Evolutionary conservation across 306 rosid species (phyloP).

Genomic region (Hylodesmum podocarpum): DNA sequence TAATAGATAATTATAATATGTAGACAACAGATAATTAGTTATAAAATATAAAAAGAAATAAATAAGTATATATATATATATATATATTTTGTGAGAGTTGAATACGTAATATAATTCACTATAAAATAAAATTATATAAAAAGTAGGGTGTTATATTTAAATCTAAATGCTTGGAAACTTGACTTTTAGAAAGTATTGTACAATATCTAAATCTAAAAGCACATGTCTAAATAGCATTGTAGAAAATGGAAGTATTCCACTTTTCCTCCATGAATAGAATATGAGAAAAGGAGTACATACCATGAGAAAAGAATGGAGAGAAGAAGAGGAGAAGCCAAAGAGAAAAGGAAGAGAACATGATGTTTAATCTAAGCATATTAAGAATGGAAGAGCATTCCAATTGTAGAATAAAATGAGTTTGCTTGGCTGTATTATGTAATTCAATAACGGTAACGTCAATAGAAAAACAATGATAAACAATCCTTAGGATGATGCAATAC

Average conservation of each 20-base stretch:
- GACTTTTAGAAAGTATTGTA: not conserved
- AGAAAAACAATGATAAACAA: not conserved
- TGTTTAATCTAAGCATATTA: constrained; percentile 16
- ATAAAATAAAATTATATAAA: no score
- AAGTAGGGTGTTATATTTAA: no score
- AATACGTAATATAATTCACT: no score
- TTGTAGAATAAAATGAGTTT: constrained; percentile 27
- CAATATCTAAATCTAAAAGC: not conserved
- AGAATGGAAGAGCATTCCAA: constrained; percentile 42
- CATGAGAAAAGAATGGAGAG: constrained; percentile 37
- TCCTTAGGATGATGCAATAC: constrained; percentile 43
- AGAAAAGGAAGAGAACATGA: constrained; percentile 35
- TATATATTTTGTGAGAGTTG: no score
- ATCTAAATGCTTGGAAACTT: no score
- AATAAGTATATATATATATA: no score
- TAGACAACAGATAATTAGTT: no score
- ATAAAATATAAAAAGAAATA: no score
- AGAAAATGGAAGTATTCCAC: not conserved
- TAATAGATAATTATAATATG: no score
- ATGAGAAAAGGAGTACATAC: constrained; percentile 29
- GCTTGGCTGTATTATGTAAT: constrained; percentile 30
- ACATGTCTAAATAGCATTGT: not conserved
- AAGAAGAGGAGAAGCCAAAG: constrained; percentile 46
- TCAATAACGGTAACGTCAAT: constrained; percentile 16
- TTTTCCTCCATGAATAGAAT: not conserved